A percentile compares a stretch with the other conserved stretches of the same genome.
Evolutionary conservation across 139 green algal genomes (phyloP).

Genomic region (Nannochloris sp.): DNA sequence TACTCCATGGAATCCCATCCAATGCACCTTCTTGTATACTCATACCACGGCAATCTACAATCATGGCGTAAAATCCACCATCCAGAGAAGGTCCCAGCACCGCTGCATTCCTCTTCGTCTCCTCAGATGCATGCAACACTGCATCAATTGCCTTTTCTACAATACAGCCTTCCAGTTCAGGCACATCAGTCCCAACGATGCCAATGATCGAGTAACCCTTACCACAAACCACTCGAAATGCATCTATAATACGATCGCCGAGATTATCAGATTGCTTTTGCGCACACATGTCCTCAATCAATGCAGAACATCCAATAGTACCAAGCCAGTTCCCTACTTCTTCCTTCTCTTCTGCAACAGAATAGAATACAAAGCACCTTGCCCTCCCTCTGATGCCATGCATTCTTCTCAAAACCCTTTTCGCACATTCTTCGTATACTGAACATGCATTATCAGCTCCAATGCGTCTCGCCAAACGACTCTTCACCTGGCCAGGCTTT

Average conservation of each 20-base stretch:
- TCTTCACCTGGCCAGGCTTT: slow-evolving; percentile 53
- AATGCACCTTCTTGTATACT: slow-evolving; percentile 13
- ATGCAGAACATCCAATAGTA: background rate
- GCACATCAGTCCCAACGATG: slow-evolving; percentile 57
- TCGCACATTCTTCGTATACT: slow-evolving; percentile 49
- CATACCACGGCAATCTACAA: background rate
- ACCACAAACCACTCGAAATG: slow-evolving; percentile 20
- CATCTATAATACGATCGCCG: slow-evolving; percentile 39
- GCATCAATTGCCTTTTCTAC: slow-evolving; percentile 13
- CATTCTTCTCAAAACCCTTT: slow-evolving; percentile 29
- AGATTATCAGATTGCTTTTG: slow-evolving; percentile 41
- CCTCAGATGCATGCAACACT: slow-evolving; percentile 19
- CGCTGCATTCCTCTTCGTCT: background rate
- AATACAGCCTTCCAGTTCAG: slow-evolving; percentile 32
- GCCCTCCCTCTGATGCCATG: background rate
- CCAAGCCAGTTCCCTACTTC: slow-evolving; percentile 15
- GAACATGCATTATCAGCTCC: slow-evolving; percentile 27
- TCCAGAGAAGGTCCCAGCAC: slow-evolving; percentile 56
- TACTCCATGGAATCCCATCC: slow-evolving; percentile 48
- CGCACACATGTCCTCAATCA: slow-evolving; percentile 1
- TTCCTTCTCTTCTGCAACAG: slow-evolving; percentile 20
- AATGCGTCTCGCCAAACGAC: slow-evolving; percentile 43
- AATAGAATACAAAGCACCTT: slow-evolving; percentile 29
- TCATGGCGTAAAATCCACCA: slow-evolving; percentile 58
- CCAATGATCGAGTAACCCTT: slow-evolving; percentile 25